Percentiles rank a stretch among this genome's conserved stretches.
These are phyloP conservation scores for Tillandsia fasciculata DNA, from an alignment of 176 grass and related monocot genomes.

Conservation along the genomic window DNA sequence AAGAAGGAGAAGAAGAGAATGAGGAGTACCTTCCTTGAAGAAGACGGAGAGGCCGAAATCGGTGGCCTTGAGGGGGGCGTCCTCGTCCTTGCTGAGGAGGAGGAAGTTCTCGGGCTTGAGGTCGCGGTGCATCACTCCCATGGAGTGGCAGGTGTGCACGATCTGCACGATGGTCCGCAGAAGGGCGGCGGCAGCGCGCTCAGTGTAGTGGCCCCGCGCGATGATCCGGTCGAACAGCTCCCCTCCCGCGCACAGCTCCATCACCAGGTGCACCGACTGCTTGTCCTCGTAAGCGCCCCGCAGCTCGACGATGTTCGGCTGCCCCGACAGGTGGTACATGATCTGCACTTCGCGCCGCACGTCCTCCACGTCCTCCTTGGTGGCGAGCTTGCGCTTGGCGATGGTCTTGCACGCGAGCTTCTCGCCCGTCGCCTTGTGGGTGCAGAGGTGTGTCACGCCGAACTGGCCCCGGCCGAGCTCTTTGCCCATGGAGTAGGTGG, in stretches of 20 bases:
- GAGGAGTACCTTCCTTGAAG: slow-evolving; percentile 58
- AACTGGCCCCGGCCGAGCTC: slow-evolving; percentile 92
- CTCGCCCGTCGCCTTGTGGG: slow-evolving; percentile 80
- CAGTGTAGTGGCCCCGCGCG: slow-evolving; percentile 72
- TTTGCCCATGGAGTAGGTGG: slow-evolving; percentile 65
- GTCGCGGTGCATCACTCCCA: slow-evolving; percentile 91
- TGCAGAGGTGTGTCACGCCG: slow-evolving; percentile 86
- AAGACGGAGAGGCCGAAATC: slow-evolving; percentile 88
- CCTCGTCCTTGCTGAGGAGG: slow-evolving; percentile 65
- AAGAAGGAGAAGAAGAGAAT: neutral
- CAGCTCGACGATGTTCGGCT: slow-evolving; percentile 84
- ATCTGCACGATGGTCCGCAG: slow-evolving; percentile 91
- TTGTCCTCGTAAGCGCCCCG: slow-evolving; percentile 91
- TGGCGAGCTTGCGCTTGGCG: slow-evolving; percentile 72
- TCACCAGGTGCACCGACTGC: slow-evolving; percentile 92
- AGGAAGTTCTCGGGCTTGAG: slow-evolving; percentile 97
- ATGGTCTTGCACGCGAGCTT: slow-evolving; percentile 86
- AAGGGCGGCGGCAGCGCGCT: slow-evolving; percentile 64
- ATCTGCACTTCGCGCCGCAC: slow-evolving; percentile 92
- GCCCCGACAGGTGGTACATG: slow-evolving; percentile 97
- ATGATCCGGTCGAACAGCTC: slow-evolving; percentile 95
- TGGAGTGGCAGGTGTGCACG: slow-evolving; percentile 83
- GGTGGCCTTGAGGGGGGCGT: slow-evolving; percentile 72
- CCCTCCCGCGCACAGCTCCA: slow-evolving; percentile 90
- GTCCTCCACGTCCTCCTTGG: slow-evolving; percentile 94